Evolutionary conservation across 306 rosid species (phyloP).

Genomic region (Cucurbita maxima): DNA sequence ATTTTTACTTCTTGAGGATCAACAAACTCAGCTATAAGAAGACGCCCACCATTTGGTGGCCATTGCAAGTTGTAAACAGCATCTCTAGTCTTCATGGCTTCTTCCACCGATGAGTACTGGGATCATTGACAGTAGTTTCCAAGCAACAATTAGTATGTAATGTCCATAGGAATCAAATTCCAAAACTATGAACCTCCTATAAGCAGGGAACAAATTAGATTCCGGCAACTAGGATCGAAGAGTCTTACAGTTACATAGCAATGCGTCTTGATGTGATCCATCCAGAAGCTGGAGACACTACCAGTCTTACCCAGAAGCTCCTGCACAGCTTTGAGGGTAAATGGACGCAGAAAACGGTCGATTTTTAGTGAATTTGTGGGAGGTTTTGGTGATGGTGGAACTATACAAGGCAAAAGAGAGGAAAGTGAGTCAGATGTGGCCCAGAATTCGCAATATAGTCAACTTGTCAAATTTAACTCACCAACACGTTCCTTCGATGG

Average conservation of each 20-base stretch:
- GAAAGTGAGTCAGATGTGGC: not conserved
- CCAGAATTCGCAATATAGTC: not conserved
- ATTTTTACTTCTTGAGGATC: slow-evolving; percentile 76
- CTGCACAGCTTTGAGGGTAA: slow-evolving; percentile 92
- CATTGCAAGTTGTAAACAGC: slow-evolving; percentile 87
- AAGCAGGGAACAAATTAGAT: not conserved
- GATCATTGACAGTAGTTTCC: slow-evolving; percentile 9
- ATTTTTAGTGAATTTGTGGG: slow-evolving; percentile 78
- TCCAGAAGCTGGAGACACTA: slow-evolving; percentile 67
- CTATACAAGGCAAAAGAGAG: slow-evolving; percentile 28
- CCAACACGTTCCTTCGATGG: slow-evolving; percentile 75
- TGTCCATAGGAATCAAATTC: not conserved
- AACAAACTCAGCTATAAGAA: slow-evolving; percentile 65
- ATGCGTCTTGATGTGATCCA: slow-evolving; percentile 98
- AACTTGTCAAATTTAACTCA: slow-evolving; percentile 23
- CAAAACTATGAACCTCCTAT: not conserved
- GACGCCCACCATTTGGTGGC: slow-evolving; percentile 97
- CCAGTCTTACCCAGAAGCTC: slow-evolving; percentile 89
- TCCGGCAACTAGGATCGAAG: slow-evolving; percentile 1
- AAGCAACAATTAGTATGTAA: not conserved
- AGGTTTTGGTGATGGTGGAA: slow-evolving; percentile 62
- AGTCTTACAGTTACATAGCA: slow-evolving; percentile 86
- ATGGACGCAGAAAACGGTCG: slow-evolving; percentile 84
- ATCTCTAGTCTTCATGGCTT: slow-evolving; percentile 77
- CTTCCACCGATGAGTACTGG: slow-evolving; percentile 70